phyloP scores from a whole-genome alignment of 164 flowering plant species.

The Umbilicus rupestris region DNA sequence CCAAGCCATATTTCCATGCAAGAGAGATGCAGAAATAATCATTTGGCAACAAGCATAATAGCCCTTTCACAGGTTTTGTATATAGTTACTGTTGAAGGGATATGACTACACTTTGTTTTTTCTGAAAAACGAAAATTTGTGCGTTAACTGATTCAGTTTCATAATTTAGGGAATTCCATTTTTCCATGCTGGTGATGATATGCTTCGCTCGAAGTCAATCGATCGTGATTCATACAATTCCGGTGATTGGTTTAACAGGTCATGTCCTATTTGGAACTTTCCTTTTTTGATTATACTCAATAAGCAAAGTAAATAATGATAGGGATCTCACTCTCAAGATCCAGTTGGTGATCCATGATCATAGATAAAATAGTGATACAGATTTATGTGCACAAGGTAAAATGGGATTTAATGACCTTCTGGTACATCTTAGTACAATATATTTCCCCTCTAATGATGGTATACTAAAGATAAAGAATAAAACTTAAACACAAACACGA shows the following conservation, averaged over 20 bases:
- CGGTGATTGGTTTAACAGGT: conserved; percentile 99
- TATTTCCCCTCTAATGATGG: too few relatives aligned
- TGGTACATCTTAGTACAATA: neutral
- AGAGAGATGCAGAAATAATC: conserved; percentile 83
- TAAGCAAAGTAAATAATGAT: neutral
- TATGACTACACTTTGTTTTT: neutral
- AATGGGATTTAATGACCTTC: neutral
- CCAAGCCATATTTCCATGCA: conserved; percentile 49
- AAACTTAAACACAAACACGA: too few relatives aligned
- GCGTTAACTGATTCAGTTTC: neutral
- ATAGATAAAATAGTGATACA: neutral
- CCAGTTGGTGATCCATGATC: neutral
- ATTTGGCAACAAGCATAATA: conserved; percentile 80
- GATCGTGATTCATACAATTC: conserved; percentile 98
- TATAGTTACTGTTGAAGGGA: neutral
- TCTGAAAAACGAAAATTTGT: neutral
- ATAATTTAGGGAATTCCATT: conserved; percentile 73
- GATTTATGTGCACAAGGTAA: neutral
- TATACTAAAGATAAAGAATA: too few relatives aligned
- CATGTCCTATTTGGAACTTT: neutral
- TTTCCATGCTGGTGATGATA: conserved; percentile 91
- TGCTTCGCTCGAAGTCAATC: conserved; percentile 89
- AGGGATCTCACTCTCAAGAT: neutral
- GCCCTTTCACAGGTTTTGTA: conserved; percentile 78
- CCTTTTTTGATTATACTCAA: neutral